Evolutionary conservation across 495 filamentous ascomycete genomes (phyloP).

Genomic region (Tuber calosporum): DNA sequence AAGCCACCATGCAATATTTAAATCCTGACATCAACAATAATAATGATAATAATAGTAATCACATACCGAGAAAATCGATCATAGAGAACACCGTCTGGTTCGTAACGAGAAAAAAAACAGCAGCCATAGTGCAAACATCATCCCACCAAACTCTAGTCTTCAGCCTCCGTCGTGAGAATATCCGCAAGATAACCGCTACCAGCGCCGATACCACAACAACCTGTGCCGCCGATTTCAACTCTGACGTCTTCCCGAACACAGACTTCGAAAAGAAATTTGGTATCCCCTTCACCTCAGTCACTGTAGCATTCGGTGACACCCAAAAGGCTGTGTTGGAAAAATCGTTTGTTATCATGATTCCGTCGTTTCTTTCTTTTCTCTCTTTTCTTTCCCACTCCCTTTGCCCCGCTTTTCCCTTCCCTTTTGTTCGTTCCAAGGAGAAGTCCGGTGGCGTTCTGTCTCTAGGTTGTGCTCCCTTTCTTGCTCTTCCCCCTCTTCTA

Average conservation of each 20-base stretch:
- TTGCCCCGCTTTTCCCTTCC: neutral
- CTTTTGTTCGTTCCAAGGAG: neutral
- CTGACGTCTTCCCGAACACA: constrained; percentile 31
- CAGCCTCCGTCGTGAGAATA: constrained; percentile 35
- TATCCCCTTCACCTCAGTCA: constrained; percentile 26
- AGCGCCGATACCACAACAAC: constrained; percentile 31
- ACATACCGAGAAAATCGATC: constrained; percentile 32
- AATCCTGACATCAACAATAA: neutral
- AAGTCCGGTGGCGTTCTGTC: constrained; percentile 1
- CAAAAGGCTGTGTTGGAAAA: constrained; percentile 4
- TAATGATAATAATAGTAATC: neutral
- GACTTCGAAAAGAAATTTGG: constrained; percentile 39
- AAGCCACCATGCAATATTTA: neutral
- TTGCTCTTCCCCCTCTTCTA: neutral
- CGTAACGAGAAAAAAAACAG: constrained; percentile 31
- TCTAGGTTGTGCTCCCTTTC: neutral
- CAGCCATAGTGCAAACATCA: constrained; percentile 33
- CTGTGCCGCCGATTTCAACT: constrained; percentile 28
- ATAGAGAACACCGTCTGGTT: constrained; percentile 37
- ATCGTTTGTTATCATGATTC: neutral
- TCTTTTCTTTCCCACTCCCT: neutral
- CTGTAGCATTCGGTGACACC: constrained; percentile 15
- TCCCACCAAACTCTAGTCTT: constrained; percentile 38
- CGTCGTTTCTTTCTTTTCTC: neutral
- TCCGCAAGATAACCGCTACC: constrained; percentile 36